phyloP scores from a whole-genome alignment of 1,284 basidiomycete genomes.

The Xerocomus amazonicus region DNA sequence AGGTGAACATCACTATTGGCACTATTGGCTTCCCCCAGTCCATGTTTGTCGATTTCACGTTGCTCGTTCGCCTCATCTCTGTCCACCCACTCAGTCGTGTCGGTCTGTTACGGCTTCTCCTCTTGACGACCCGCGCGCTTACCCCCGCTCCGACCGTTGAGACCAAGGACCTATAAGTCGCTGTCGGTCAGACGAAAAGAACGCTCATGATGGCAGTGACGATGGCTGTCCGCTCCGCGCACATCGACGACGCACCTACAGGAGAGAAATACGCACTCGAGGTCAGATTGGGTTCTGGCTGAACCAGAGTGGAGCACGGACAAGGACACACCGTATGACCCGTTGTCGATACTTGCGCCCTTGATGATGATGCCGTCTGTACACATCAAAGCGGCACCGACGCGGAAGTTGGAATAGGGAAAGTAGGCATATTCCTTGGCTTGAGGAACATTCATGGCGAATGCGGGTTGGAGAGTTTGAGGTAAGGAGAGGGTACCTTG shows the following conservation, averaged over 20 bases:
- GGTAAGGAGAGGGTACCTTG: conserved; percentile 26
- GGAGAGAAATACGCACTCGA: neutral
- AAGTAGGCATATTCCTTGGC: conserved; percentile 59
- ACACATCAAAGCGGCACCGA: conserved; percentile 80
- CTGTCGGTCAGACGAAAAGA: neutral
- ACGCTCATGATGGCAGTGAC: conserved; percentile 76
- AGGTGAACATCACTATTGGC: conserved; percentile 27
- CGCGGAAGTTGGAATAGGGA: conserved; percentile 84
- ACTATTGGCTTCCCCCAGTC: conserved; percentile 30
- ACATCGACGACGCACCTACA: conserved; percentile 70
- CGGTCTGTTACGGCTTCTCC: conserved; percentile 14
- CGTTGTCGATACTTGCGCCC: conserved; percentile 89
- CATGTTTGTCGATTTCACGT: conserved; percentile 30
- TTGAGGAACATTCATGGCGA: conserved; percentile 20
- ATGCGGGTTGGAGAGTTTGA: neutral
- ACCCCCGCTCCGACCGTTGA: too few species aligned
- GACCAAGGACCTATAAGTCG: neutral
- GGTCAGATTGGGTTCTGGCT: neutral
- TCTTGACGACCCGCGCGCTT: conserved; percentile 13
- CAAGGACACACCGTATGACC: conserved; percentile 69
- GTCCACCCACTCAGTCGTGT: conserved; percentile 25
- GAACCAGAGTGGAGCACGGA: neutral
- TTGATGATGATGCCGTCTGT: conserved; percentile 69
- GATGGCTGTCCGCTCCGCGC: conserved; percentile 84
- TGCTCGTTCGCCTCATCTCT: conserved; percentile 29